A percentile compares a stretch with the other conserved stretches of the same genome.
phyloP scores from a whole-genome alignment of 768 basidiomycete genomes.

The Leccinum uliginosum region DNA sequence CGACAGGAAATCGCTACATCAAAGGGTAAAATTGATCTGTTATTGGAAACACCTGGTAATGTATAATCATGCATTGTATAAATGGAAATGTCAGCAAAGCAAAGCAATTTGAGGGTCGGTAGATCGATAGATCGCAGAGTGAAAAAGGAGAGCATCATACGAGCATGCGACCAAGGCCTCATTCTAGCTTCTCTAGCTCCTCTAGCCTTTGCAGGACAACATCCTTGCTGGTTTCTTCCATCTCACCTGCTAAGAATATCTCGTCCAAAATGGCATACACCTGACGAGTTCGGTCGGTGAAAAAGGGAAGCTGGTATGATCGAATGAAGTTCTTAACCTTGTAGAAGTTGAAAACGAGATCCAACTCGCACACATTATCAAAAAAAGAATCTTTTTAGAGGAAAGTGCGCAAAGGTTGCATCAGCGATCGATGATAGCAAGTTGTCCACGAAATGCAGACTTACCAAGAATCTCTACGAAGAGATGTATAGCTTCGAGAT shows the following conservation, averaged over 20 bases:
- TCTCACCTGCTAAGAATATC: slow-evolving; percentile 96
- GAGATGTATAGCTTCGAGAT: slow-evolving; percentile 95
- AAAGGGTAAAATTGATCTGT: neutral
- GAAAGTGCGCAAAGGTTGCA: neutral
- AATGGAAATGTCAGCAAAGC: slow-evolving; percentile 9
- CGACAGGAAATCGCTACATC: neutral
- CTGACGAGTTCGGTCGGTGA: slow-evolving; percentile 34
- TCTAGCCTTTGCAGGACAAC: slow-evolving; percentile 90
- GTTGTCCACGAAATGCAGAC: slow-evolving; percentile 21
- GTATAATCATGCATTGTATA: neutral
- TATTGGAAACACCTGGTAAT: neutral
- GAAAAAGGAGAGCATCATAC: slow-evolving; percentile 5
- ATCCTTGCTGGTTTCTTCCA: slow-evolving; percentile 97
- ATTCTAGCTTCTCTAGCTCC: slow-evolving; percentile 91
- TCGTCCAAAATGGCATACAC: slow-evolving; percentile 99
- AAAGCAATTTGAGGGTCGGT: slow-evolving; percentile 5
- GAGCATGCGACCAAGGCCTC: slow-evolving; percentile 15
- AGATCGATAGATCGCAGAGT: slow-evolving; percentile 7
- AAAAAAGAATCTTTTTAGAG: slow-evolving; percentile 82
- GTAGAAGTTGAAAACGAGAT: slow-evolving; percentile 98
- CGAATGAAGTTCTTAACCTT: slow-evolving; percentile 49
- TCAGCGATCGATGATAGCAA: neutral
- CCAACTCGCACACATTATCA: slow-evolving; percentile 97
- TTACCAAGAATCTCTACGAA: slow-evolving; percentile 96
- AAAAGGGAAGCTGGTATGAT: neutral